Conservation (phyloP, 345 rosid genomes). For the Viola odorata region DNA sequence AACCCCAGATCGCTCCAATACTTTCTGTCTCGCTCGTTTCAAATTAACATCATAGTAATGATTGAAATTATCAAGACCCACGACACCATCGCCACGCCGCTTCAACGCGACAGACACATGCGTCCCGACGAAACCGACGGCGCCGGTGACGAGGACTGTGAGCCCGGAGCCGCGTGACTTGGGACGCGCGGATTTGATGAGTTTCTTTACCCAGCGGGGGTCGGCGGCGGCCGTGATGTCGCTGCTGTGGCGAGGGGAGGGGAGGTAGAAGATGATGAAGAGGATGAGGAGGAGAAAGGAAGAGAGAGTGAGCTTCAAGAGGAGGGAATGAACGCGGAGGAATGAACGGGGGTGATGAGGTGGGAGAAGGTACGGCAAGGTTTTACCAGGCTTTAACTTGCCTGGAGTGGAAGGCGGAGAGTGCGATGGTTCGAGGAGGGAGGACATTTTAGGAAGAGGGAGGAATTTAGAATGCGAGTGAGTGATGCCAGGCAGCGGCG, state of each 20-base stretch:
- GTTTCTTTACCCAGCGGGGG: constrained; percentile 43
- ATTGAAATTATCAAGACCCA: constrained; percentile 74
- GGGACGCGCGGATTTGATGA: constrained; percentile 14
- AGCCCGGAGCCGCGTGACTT: constrained; percentile 27
- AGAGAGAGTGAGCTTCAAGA: constrained; percentile 42
- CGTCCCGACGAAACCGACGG: constrained; percentile 13
- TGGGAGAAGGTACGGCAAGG: constrained; percentile 22
- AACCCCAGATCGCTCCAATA: constrained; percentile 48
- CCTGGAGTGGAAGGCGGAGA: constrained; percentile 58
- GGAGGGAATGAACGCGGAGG: constrained; percentile 42
- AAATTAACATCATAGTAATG: constrained; percentile 51
- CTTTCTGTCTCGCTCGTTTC: constrained; percentile 47
- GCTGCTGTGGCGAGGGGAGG: constrained; percentile 28
- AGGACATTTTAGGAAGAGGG: constrained; percentile 40
- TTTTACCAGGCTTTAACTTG: constrained; percentile 57
- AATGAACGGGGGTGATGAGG: constrained; percentile 9
- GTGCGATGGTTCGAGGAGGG: constrained; percentile 35
- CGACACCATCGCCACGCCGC: constrained; percentile 69
- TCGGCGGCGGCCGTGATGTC: constrained; percentile 34
- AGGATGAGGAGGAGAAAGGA: constrained; percentile 42
- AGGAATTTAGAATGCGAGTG: not conserved
- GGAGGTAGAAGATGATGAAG: constrained; percentile 22
- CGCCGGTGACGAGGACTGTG: constrained; percentile 67
- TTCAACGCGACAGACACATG: constrained; percentile 52
- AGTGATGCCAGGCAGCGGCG: too few species aligned